Base-by-base conservation (phyloP, 2,329 filamentous ascomycete genomes). In the Cytospora chrysosperma region DNA sequence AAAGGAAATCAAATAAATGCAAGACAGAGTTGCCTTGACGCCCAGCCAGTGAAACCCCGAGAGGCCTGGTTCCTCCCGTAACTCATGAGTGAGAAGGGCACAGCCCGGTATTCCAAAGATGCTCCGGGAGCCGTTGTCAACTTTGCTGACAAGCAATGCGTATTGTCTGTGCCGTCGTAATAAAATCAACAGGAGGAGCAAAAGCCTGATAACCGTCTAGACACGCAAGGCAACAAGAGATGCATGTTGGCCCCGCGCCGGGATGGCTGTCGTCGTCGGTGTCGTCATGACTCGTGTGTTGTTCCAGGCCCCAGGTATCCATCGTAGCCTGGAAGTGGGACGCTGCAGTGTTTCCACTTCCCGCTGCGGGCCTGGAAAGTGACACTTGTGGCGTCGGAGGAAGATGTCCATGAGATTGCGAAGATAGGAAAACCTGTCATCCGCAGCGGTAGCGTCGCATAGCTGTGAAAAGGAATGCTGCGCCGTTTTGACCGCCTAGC, bases 211-310 rank as follows among this genome's bases (percentile, higher is more conserved):
- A 26, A 4, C 37, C 15, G 12, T 40, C 6, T 7, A 19, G 12
- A 40, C 37, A 15, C 30, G 40, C 49, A 27, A 32, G 34, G 28
- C 17, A 32, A 24, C 32, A 54, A 47, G 19, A 32, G 47, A 12
- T 34, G n/a, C n/a, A 21, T 15, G 37, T 8, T 28, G 28, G 13
- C 51, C 61, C 32, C 47, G 55, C 40, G 43, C 56, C 49, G 56
- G 51, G 54, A 28, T 62, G 57, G 51, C 58, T 52, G 51, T 49
- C 34, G 34, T 61, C 28, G 27, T 27, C 61, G 49, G 19, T 28
- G 37, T 43, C 28, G 49, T 57, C 64, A 63, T 65, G 64, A 63
- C 56, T 65, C 64, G 56, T 59, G 27, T 43, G 1, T 8, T n/a
- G 34, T 50, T 27, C 28, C 21, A 30, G 32, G 55, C 26, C 26